Evolutionary conservation across 805 yeast genomes (phyloP).

Genomic region (Candida saitoana): DNA sequence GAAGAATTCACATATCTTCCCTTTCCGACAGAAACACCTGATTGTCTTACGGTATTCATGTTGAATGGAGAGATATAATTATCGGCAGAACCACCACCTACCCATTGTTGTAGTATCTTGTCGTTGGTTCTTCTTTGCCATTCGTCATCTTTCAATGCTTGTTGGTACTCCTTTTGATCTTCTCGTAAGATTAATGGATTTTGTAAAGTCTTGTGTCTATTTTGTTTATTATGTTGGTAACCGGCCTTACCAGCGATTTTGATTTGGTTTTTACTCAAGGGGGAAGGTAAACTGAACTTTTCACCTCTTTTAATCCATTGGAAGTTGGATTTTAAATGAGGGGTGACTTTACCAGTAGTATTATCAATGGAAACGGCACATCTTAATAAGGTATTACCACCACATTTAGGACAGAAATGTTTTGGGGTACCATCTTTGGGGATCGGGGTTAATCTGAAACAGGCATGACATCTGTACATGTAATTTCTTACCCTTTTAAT

Average conservation of each 20-base stretch:
- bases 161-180: slow-evolving; percentile 90
- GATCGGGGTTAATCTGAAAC: slow-evolving; percentile 78
- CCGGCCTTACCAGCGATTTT: slow-evolving; percentile 77
- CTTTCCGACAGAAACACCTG: slow-evolving; percentile 77
- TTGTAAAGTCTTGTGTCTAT: slow-evolving; percentile 46
- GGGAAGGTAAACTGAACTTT: slow-evolving; percentile 77
- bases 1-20: slow-evolving; percentile 77
- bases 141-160: slow-evolving; percentile 80
- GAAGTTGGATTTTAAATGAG: slow-evolving; percentile 86
- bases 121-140: slow-evolving; percentile 87
- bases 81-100: slow-evolving; percentile 92
- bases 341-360: slow-evolving; percentile 74
- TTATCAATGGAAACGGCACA: slow-evolving; percentile 86
- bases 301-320: slow-evolving; percentile 93
- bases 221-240: slow-evolving; percentile 65
- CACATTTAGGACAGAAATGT: slow-evolving; percentile 94
- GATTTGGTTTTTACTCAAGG: slow-evolving; percentile 71
- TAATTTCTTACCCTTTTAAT: slow-evolving; percentile 83
- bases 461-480: slow-evolving; percentile 96
- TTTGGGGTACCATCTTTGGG: slow-evolving; percentile 71
- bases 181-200: slow-evolving; percentile 66
- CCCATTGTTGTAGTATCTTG: slow-evolving; percentile 79
- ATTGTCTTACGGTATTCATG: slow-evolving; percentile 36
- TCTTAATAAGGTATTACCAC: slow-evolving; percentile 84
- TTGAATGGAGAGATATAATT: slow-evolving; percentile 83